Conservation (phyloP, 2,329 filamentous ascomycete species). For the Trichophaea hybrida region DNA sequence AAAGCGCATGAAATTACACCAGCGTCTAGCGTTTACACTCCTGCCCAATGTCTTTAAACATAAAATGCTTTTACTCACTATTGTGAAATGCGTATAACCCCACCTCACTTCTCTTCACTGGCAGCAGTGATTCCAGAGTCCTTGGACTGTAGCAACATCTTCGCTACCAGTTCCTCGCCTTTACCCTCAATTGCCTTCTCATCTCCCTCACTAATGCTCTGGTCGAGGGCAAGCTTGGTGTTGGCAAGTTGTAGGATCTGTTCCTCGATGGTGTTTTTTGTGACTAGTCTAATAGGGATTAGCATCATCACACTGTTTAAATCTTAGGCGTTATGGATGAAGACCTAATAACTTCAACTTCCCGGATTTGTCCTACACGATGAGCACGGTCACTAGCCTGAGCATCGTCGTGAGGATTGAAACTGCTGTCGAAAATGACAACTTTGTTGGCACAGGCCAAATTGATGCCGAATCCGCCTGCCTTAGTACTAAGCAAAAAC, state of each 20-base stretch:
- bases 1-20: too few species aligned
- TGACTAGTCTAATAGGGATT: conserved; percentile 50
- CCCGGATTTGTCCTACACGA: conserved; percentile 76
- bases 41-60: too few species aligned
- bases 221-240: conserved; percentile 83
- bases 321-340: not conserved
- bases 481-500: conserved; percentile 84
- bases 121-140: not conserved
- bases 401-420: conserved; percentile 96
- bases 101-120: too few species aligned
- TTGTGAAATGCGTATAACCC: too few species aligned
- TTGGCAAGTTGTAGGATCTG: conserved; percentile 81
- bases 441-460: conserved; percentile 93
- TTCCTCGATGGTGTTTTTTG: conserved; percentile 73
- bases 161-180: conserved; percentile 37
- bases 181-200: conserved; percentile 37
- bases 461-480: conserved; percentile 94
- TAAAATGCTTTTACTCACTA: too few species aligned
- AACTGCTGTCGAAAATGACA: conserved; percentile 90
- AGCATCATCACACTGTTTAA: not conserved
- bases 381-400: conserved; percentile 96
- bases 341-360: conserved; percentile 64
- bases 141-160: conserved; percentile 32
- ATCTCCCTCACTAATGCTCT: conserved; percentile 50
- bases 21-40: too few species aligned